Evolutionary conservation across 257 asterid genomes (phyloP), one percentile per base, ranked within the genome.

Genomic region (Jacaranda mimosifolia): DNA sequence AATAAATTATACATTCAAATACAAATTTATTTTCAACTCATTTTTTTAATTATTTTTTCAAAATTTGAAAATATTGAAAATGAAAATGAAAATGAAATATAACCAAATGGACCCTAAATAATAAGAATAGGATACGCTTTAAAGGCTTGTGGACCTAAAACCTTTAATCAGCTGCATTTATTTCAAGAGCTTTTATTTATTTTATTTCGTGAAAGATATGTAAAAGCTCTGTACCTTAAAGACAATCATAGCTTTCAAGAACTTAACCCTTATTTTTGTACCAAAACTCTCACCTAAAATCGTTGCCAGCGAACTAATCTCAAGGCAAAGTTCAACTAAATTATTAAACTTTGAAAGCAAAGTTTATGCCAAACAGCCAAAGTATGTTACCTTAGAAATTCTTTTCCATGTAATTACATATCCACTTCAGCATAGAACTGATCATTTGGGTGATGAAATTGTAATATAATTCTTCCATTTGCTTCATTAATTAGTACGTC

Each of bases 251-350:
- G 40, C 26, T 72, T 72, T 9, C 9, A 42, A 72, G 49, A 42
- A 59, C 38, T 13, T 26, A 18, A 46, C 42, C 78, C 63, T 74
- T 58, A 57, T 72, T 57, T 72, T 72, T 32, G 26, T 32, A 58
- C n/a, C 58, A 35, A 72, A 39, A 56, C 46, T 14, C 58, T 26
- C 58, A 4, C 45, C 68, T 53, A 38, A 15, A 53, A 71, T 36
- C 49, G 3, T 70, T 70, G 6, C 9, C 36, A 60, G 67, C 67
- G 35, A 13, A 48, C 53, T 10, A 13, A 10, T 13, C 10, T 68
- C 43, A 36, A 53, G 11, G 21, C 12, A 21, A 48, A 46, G 43
- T 68, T 70, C 49, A 51, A 70, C 63, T 3, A 17, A 70, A 69
- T 48, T 48, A 15, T 45, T 45, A 10, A 45, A 45, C 51, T 45